Evolutionary conservation across 352 stramenopile species (phyloP), one percentile per base, ranked within the genome.

Genomic region (Aphanomyces euteiches): DNA sequence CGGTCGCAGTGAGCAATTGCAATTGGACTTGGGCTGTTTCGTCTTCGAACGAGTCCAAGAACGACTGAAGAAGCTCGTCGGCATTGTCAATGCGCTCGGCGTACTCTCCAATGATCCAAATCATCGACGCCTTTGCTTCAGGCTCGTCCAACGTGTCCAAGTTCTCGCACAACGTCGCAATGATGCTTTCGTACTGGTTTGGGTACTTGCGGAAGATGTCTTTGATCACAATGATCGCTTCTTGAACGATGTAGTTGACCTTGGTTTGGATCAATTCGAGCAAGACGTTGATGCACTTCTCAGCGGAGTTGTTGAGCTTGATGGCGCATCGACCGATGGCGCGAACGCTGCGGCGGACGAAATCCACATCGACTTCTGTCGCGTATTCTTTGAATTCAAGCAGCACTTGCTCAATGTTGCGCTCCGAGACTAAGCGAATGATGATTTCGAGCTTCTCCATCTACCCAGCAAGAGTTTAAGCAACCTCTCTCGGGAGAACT

Each of bases 391-490:
- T 99, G 57, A 99, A 91, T 80, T 99, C 97, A 3, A 99, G 82
- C 56, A 99, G 81, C 73, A 94, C 92, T 82, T 99, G 96, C 74
- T 99, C 97, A 75, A 99, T 98, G 81, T 99, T 99, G 61, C 93
- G 88, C 77, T 99, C 96, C 13, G 87, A 97, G 2, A 98, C 96
- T 2, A 99, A 78, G 34, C 98, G 97, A 66, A 99, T 99, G 68
- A 99, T 99, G 73, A 99, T 99, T 78, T 99, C 97, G 12, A 99
- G 85, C 78, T 99, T 99, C 78, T 99, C 97, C 96, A 99, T 99
- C 83, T 98, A 59, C 5, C 6, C 47, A 4, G 28, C 28, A 28
- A 28, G 28, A 28, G 28, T 28, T 28, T 28, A 28, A 28, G 28
- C 5, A 48, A 53, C 45, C 13, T 19, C 13, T 19, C 1, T 19